Base-by-base conservation (phyloP, 345 rosid genomes). In the Moricandia moricandioides region DNA sequence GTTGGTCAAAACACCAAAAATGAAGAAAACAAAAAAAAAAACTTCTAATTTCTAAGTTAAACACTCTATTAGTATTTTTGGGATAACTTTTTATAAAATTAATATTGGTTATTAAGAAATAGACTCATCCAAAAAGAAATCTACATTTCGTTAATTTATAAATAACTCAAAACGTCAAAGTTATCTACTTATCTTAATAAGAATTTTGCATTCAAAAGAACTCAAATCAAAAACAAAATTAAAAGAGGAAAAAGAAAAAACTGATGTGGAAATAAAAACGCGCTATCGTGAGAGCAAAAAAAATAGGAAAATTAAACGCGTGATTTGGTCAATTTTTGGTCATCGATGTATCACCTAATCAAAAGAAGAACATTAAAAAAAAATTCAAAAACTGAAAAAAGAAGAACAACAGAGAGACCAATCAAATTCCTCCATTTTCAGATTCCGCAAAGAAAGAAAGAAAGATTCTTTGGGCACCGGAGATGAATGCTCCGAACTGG, bases 401-500 rank as follows among this genome's bases (percentile, higher is more conserved):
- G 70, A 71, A 70, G 72, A 65, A 65, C 35, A 24, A 52, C 17
- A 39, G 1, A 40, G 18, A 55, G 58, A 72, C 81, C 81, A 78
- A 78, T 72, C 74, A 72, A 61, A 78, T 54, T 73, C 70, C 4
- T 72, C 69, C 54, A 39, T 30, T 49, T 77, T 66, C 68, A 57
- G 76, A 71, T 77, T 77, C 72, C 60, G 14, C 29, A 27, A 7
- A 34, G 6, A 33, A 43, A 33, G 8, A 57, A 8, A 67, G 62
- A 62, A 43, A 66, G 54, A 34, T 60, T 67, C 64, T 51, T 54
- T 57, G 57, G 37, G 21, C 31, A 57, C 67, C 71, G 80, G 72
- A 49, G 69, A 78, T 78, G 81, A 55, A 26, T 52, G 75, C 85
- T 82, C 85, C 91, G 33, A 83, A 95, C 67, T 92, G 99, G 99